Evolutionary conservation across 2,329 filamentous ascomycete species (phyloP).

Genomic region (Periglandula ipomoeae): DNA sequence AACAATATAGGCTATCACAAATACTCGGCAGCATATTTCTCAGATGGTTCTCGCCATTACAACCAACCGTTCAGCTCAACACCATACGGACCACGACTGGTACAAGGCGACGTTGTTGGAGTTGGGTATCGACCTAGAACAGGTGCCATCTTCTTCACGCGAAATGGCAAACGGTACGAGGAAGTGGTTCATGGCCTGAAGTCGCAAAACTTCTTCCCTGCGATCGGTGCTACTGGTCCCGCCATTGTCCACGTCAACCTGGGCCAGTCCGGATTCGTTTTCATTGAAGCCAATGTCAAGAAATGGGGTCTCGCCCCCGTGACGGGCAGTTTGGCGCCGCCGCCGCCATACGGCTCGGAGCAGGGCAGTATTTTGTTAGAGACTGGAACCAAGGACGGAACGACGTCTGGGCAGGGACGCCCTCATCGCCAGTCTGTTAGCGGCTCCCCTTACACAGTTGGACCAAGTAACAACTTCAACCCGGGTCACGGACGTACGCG

Average conservation of each 20-base stretch:
- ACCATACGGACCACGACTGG: constrained; percentile 71
- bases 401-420: constrained; percentile 33
- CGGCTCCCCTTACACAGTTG: constrained; percentile 25
- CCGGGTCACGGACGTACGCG: constrained; percentile 63
- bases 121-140: constrained; percentile 92
- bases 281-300: constrained; percentile 98
- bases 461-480: constrained; percentile 38
- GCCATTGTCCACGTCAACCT: constrained; percentile 94
- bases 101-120: constrained; percentile 92
- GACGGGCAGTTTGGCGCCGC: constrained; percentile 88
- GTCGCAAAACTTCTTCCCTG: constrained; percentile 93
- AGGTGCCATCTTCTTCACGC: constrained; percentile 93
- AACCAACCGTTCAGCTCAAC: constrained; percentile 85
- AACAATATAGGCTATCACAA: constrained; percentile 65
- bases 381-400: constrained; percentile 60
- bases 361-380: constrained; percentile 94
- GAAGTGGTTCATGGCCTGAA: constrained; percentile 91
- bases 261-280: constrained; percentile 95
- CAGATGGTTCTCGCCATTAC: constrained; percentile 74
- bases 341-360: constrained; percentile 93
- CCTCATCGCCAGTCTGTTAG: constrained; percentile 37
- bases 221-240: constrained; percentile 90
- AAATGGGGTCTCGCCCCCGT: constrained; percentile 98
- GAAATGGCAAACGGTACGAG: constrained; percentile 94
- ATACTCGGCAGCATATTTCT: constrained; percentile 84